These are phyloP conservation scores for Flaveria sonorensis DNA, from an alignment of 129 eudicot species.

Conservation along the genomic window DNA sequence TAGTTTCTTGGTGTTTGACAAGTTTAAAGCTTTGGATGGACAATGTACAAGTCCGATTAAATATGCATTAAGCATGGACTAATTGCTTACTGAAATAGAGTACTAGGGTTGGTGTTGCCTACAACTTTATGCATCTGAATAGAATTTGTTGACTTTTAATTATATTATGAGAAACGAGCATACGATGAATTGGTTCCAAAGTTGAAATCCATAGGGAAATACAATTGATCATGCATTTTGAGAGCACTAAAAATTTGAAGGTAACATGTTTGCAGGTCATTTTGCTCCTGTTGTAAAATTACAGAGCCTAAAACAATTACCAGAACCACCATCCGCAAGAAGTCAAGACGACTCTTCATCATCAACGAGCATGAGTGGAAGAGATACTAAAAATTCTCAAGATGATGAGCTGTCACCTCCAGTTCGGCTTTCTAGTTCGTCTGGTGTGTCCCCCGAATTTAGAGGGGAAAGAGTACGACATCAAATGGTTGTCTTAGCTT, in stretches of 20 bases:
- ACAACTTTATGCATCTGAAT: neutral
- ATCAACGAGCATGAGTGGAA: slow-evolving; percentile 66
- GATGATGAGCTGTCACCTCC: slow-evolving; percentile 81
- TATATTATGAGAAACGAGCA: neutral
- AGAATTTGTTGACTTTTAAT: neutral
- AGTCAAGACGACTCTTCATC: slow-evolving; percentile 80
- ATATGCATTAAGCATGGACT: no score
- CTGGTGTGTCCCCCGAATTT: slow-evolving; percentile 69
- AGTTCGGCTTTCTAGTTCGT: slow-evolving; percentile 58
- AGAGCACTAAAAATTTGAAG: slow-evolving; percentile 22
- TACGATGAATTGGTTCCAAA: neutral
- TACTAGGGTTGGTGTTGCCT: neutral
- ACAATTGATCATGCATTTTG: slow-evolving; percentile 1
- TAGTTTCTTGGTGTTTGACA: slow-evolving; percentile 9
- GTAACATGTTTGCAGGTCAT: slow-evolving; percentile 45
- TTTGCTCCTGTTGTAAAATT: slow-evolving; percentile 58
- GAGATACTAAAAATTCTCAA: slow-evolving; percentile 60
- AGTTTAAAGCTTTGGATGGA: slow-evolving; percentile 13
- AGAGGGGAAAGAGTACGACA: slow-evolving; percentile 55
- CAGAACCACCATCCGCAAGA: slow-evolving; percentile 71
- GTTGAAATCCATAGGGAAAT: slow-evolving; percentile 4
- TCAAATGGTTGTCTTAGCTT: slow-evolving; percentile 67
- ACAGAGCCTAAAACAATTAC: slow-evolving; percentile 60
- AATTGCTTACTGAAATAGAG: neutral
- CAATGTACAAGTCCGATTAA: no score